A percentile compares a stretch with the other conserved stretches of the same genome.
phyloP scores from a whole-genome alignment of 352 stramenopile genomes.

The Hyaloperonospora arabidopsidis region DNA sequence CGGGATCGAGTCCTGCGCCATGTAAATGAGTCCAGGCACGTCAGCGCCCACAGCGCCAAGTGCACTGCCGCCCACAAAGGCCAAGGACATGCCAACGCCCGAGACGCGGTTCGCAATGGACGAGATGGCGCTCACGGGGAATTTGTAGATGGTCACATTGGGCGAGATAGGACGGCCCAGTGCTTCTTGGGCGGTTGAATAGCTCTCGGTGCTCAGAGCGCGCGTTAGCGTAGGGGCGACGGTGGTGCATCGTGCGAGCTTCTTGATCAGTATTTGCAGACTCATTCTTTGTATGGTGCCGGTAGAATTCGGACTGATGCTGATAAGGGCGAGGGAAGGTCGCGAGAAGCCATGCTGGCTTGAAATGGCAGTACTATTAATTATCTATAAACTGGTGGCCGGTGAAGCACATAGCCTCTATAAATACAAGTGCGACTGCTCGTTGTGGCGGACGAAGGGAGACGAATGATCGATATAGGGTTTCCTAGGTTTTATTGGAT shows the following conservation, averaged over 20 bases:
- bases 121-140: conserved; percentile 88
- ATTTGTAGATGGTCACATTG: conserved; percentile 95
- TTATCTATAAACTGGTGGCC: no score
- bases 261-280: conserved; percentile 31
- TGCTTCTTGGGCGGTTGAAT: conserved; percentile 79
- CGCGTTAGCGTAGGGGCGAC: conserved; percentile 22
- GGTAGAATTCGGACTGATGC: conserved; percentile 17
- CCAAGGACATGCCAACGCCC: conserved; percentile 77
- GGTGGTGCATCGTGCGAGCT: conserved; percentile 15
- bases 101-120: conserved; percentile 93
- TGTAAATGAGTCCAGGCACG: conserved; percentile 71
- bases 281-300: conserved; percentile 19
- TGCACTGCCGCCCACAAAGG: conserved; percentile 58
- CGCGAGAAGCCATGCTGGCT: conserved; percentile 11
- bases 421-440: no score
- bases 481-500: conserved; percentile 1
- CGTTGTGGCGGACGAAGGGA: no score
- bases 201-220: conserved; percentile 38
- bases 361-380: neutral
- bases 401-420: no score
- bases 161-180: conserved; percentile 90
- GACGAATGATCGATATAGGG: neutral
- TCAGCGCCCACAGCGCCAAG: conserved; percentile 74
- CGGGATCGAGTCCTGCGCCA: conserved; percentile 59
- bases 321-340: neutral